Evolutionary conservation across 2,329 filamentous ascomycete genomes (phyloP).

Genomic region (Daldinia eschscholtzii): DNA sequence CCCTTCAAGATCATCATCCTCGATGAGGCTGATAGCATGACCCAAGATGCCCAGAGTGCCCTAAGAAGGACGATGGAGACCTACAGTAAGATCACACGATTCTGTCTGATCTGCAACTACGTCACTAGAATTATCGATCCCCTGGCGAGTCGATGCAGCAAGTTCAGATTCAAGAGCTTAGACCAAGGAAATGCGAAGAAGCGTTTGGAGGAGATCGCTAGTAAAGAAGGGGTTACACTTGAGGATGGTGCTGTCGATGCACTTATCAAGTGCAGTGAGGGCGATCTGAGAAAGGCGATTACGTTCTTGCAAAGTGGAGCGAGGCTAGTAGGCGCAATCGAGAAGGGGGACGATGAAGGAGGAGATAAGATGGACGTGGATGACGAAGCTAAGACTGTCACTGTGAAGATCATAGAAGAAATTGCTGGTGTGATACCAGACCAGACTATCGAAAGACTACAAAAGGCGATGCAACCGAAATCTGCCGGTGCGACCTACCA

Average conservation of each 20-base stretch:
- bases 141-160: conserved; percentile 90
- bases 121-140: conserved; percentile 98
- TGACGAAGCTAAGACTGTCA: conserved; percentile 71
- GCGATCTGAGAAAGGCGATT: conserved; percentile 95
- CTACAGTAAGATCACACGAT: conserved; percentile 94
- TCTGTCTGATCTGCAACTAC: conserved; percentile 98
- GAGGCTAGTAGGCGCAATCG: conserved; percentile 79
- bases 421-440: conserved; percentile 95
- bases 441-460: conserved; percentile 75
- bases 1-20: conserved; percentile 99
- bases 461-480: conserved; percentile 81
- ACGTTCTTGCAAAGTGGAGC: conserved; percentile 97
- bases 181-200: conserved; percentile 86
- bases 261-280: conserved; percentile 88
- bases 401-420: conserved; percentile 86
- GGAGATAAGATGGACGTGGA: conserved; percentile 71
- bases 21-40: conserved; percentile 99
- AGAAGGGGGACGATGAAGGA: conserved; percentile 56
- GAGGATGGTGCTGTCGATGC: conserved; percentile 85
- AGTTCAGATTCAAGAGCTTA: conserved; percentile 97
- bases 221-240: conserved; percentile 79
- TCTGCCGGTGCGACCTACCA: conserved; percentile 75
- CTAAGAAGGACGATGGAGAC: conserved; percentile 97
- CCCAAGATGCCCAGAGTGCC: conserved; percentile 95
- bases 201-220: conserved; percentile 85